phyloP scores from a whole-genome alignment of 208 protist species.

The Acanthamoeba castellanii region DNA sequence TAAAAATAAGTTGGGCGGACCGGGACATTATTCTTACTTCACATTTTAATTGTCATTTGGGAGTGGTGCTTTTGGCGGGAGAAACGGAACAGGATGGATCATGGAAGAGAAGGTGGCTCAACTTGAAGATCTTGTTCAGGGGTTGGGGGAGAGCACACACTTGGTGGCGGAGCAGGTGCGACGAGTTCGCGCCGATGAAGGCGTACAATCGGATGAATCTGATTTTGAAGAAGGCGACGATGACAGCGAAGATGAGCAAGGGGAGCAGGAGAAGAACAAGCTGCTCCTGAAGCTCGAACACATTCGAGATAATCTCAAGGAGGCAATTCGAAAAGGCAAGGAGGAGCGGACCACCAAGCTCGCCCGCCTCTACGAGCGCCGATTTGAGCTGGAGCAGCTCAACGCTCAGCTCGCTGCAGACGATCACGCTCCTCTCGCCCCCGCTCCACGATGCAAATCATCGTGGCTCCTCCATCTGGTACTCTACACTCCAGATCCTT shows the following conservation, averaged over 20 bases:
- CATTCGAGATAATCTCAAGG: not conserved
- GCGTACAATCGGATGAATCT: not conserved
- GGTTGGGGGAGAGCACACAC: not conserved
- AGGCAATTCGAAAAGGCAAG: not conserved
- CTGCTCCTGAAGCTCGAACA: not conserved
- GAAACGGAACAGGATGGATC: not conserved
- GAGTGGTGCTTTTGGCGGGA: no score
- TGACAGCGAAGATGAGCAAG: not conserved
- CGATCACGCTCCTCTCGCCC: not conserved
- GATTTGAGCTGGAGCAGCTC: constrained; percentile 26
- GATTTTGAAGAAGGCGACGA: not conserved
- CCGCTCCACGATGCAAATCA: not conserved
- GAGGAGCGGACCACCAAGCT: not conserved
- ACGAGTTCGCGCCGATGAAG: not conserved
- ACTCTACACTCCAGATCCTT: not conserved
- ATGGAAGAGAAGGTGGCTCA: not conserved
- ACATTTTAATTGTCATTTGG: no score
- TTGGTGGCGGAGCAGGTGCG: not conserved
- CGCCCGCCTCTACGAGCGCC: not conserved
- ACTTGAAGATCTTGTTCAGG: not conserved
- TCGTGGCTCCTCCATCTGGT: not conserved
- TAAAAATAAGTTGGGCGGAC: not conserved
- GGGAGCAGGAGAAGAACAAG: not conserved
- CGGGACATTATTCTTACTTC: no score
- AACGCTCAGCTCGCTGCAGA: not conserved